A percentile compares a stretch with the other conserved stretches of the same genome.
Evolutionary conservation across 768 basidiomycete genomes (phyloP).

Genomic region (Rhodosporidiobolus sp.): DNA sequence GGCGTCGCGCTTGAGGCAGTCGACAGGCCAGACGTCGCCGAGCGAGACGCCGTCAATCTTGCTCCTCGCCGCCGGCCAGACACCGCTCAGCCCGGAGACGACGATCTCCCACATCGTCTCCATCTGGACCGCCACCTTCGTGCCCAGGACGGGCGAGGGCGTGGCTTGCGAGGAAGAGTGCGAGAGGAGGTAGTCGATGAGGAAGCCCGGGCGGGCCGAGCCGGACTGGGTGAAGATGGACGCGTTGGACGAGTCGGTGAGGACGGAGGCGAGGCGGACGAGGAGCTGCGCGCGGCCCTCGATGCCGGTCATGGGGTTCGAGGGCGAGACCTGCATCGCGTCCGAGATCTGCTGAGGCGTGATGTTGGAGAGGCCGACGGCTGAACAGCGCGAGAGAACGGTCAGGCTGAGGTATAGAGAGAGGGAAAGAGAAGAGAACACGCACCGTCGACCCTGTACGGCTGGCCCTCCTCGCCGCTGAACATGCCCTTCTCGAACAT

Average conservation of each 20-base stretch:
- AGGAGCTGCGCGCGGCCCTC: conserved; percentile 80
- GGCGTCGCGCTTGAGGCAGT: conserved; percentile 50
- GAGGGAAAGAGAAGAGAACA: neutral
- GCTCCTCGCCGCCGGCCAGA: conserved; percentile 76
- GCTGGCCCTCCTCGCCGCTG: conserved; percentile 62
- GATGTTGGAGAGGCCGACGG: conserved; percentile 65
- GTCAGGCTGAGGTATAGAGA: neutral
- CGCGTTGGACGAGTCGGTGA: conserved; percentile 57
- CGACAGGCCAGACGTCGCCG: conserved; percentile 92
- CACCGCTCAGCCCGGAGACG: conserved; percentile 74
- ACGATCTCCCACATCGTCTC: conserved; percentile 75
- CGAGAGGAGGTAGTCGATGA: conserved; percentile 44
- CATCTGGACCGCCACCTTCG: conserved; percentile 58
- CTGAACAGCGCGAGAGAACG: conserved; percentile 50
- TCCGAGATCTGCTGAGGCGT: conserved; percentile 60
- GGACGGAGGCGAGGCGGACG: conserved; percentile 66
- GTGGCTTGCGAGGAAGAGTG: conserved; percentile 36
- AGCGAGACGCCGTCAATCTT: conserved; percentile 66
- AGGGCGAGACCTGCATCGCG: conserved; percentile 70
- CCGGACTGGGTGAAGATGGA: conserved; percentile 57
- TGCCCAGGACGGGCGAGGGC: conserved; percentile 24
- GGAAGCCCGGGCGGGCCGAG: conserved; percentile 33
- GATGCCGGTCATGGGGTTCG: conserved; percentile 85
- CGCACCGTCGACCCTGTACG: conserved; percentile 76
- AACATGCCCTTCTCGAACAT: conserved; percentile 87